Percentiles rank a stretch among this genome's conserved stretches.
These are phyloP conservation scores for Athelia sp. DNA, from an alignment of 1,284 basidiomycete genomes.

Conservation along the genomic window DNA sequence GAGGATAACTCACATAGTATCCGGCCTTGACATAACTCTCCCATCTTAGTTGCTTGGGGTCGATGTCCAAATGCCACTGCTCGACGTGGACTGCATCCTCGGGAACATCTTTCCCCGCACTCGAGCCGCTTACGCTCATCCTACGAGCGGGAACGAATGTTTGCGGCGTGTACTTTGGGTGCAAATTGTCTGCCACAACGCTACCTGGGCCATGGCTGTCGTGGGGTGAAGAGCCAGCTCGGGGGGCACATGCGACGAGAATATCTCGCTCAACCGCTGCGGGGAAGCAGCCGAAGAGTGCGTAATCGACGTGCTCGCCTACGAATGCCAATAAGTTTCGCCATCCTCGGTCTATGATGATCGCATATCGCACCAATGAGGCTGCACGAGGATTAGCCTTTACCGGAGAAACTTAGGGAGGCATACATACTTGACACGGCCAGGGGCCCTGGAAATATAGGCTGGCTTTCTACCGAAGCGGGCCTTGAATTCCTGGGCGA, in stretches of 20 bases:
- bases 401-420: not conserved
- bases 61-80: slow-evolving; percentile 70
- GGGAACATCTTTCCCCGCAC: slow-evolving; percentile 17
- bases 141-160: slow-evolving; percentile 46
- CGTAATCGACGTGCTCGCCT: slow-evolving; percentile 90
- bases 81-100: slow-evolving; percentile 38
- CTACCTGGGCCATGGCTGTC: slow-evolving; percentile 30
- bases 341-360: slow-evolving; percentile 5
- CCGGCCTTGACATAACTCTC: slow-evolving; percentile 85
- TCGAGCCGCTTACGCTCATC: slow-evolving; percentile 17
- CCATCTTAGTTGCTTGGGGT: slow-evolving; percentile 70
- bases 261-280: slow-evolving; percentile 84
- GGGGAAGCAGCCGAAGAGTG: slow-evolving; percentile 76
- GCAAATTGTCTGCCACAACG: slow-evolving; percentile 64
- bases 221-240: slow-evolving; percentile 18
- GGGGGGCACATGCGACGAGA: slow-evolving; percentile 73
- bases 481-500: slow-evolving; percentile 57
- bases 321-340: slow-evolving; percentile 18
- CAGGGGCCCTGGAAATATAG: slow-evolving; percentile 78
- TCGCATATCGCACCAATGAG: slow-evolving; percentile 26
- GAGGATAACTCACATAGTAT: slow-evolving; percentile 48
- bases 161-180: slow-evolving; percentile 53
- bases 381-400: slow-evolving; percentile 13
- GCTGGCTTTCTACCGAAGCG: slow-evolving; percentile 65
- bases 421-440: slow-evolving; percentile 70